A percentile compares a stretch with the other conserved stretches of the same genome.
phyloP scores from a whole-genome alignment of 176 grass and related monocot genomes.

The Aegilops speltoides region DNA sequence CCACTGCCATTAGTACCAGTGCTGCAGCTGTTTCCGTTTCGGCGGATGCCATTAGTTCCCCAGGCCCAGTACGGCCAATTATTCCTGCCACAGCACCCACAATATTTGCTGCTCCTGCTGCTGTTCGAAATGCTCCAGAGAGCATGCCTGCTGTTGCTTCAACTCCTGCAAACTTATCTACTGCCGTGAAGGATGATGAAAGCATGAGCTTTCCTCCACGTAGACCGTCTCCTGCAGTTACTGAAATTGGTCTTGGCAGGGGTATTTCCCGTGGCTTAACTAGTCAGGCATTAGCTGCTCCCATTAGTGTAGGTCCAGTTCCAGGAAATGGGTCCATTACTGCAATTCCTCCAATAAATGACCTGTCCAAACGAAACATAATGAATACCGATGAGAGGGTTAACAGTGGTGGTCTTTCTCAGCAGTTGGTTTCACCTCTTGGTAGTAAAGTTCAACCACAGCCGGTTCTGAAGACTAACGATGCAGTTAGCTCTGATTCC shows the following conservation, averaged over 20 bases:
- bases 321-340: conserved; percentile 55
- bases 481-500: conserved; percentile 56
- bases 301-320: conserved; percentile 50
- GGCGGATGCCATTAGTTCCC: conserved; percentile 46
- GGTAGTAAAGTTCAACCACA: conserved; percentile 67
- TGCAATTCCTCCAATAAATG: conserved; percentile 54
- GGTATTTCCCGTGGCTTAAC: conserved; percentile 62
- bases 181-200: conserved; percentile 77
- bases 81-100: conserved; percentile 47
- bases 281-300: conserved; percentile 50
- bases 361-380: conserved; percentile 52
- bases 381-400: conserved; percentile 50
- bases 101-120: conserved; percentile 51
- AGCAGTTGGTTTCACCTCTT: conserved; percentile 63
- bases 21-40: conserved; percentile 31
- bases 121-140: conserved; percentile 58
- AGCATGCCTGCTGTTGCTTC: conserved; percentile 45
- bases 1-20: conserved; percentile 44
- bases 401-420: conserved; percentile 44
- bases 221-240: conserved; percentile 71
- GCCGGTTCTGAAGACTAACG: conserved; percentile 49
- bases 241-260: conserved; percentile 60
- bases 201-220: conserved; percentile 60
- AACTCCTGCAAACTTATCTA: conserved; percentile 54
- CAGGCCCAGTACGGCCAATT: conserved; percentile 53